These are phyloP conservation scores for Magnusiomyces suaveolens DNA, from an alignment of 1,139 yeast species.

Conservation along the genomic window DNA sequence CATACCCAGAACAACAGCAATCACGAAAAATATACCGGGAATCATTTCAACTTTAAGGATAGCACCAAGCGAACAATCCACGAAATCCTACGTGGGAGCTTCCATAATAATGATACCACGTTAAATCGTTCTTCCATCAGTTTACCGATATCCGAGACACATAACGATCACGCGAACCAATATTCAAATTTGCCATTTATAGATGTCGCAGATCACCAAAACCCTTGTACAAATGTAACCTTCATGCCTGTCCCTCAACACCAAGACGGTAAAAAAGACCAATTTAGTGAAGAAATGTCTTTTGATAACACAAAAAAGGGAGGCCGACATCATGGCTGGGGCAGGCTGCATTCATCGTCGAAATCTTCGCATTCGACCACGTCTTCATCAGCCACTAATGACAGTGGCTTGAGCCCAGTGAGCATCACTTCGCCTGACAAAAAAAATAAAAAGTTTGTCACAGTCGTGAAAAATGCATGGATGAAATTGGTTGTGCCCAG, in stretches of 20 bases:
- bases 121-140: background rate
- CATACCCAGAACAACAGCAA: too few species aligned
- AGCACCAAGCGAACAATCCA: background rate
- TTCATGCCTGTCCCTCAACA: background rate
- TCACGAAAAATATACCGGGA: too few species aligned
- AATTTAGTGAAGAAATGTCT: background rate
- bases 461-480: slow-evolving; percentile 9
- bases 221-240: background rate
- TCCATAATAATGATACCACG: background rate
- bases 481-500: slow-evolving; percentile 8
- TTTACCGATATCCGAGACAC: background rate
- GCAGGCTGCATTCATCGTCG: slow-evolving; percentile 1
- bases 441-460: slow-evolving; percentile 8
- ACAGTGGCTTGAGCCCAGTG: too few species aligned
- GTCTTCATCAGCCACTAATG: background rate
- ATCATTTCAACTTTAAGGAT: too few species aligned
- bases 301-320: background rate
- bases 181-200: background rate
- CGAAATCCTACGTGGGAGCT: background rate
- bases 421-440: slow-evolving; percentile 2
- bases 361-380: background rate
- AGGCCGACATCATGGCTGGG: background rate
- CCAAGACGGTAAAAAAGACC: too few species aligned
- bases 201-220: background rate
- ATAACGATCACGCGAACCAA: background rate